These are phyloP conservation scores for Quillaja saponaria DNA, from an alignment of 306 rosid species.

Conservation along the genomic window DNA sequence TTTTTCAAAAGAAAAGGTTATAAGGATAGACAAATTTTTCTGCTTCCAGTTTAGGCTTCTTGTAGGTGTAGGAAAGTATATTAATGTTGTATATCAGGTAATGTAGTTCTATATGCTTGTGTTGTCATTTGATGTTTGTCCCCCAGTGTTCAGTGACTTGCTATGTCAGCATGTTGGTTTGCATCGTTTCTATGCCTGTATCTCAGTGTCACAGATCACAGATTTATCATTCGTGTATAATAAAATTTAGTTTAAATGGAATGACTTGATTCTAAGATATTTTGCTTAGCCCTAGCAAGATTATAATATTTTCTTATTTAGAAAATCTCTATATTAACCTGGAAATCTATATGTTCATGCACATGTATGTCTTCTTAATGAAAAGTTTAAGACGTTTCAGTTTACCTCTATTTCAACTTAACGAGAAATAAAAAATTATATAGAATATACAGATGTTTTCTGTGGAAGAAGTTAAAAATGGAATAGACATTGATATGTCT, in stretches of 20 bases:
- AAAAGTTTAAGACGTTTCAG: not conserved
- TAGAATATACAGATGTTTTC: not conserved
- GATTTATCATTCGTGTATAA: not conserved
- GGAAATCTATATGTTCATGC: conserved; percentile 3
- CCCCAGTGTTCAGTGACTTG: not conserved
- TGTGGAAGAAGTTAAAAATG: not conserved
- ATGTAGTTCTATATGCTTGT: not conserved
- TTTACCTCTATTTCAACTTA: not conserved
- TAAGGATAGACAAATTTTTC: not conserved
- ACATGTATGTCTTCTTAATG: conserved; percentile 1
- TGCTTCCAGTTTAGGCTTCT: not conserved
- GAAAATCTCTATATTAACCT: conserved; percentile 8
- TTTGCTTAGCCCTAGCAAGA: no score
- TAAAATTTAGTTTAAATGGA: conserved; percentile 11
- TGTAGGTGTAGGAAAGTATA: not conserved
- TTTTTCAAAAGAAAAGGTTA: conserved; percentile 4
- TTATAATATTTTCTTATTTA: conserved; percentile 11
- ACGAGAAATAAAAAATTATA: not conserved
- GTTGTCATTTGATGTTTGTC: not conserved
- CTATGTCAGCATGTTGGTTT: not conserved
- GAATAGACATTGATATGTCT: not conserved
- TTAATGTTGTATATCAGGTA: not conserved
- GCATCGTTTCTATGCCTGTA: not conserved
- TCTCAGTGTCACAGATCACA: not conserved
- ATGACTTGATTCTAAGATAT: no score